Conservation (phyloP, 1,284 basidiomycete genomes). For the Mrakiaceae sp. region DNA sequence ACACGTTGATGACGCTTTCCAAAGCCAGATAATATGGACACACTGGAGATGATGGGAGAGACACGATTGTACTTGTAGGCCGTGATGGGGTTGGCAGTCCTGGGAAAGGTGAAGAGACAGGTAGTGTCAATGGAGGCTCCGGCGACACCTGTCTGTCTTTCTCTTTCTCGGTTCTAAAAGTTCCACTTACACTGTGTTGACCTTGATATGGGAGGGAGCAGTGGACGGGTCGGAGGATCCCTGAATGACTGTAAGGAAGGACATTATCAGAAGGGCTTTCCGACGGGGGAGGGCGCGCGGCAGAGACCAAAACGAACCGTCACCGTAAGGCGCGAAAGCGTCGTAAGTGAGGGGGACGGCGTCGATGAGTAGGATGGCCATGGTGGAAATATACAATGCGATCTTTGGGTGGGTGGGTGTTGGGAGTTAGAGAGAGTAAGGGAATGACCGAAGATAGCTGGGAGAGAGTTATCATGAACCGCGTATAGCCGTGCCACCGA, state of each 20-base stretch:
- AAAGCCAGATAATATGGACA: not conserved
- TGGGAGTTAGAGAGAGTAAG: too few species aligned
- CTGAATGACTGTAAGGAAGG: conserved; percentile 4
- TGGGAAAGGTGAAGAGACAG: not conserved
- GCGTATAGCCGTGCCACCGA: too few species aligned
- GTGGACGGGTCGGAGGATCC: conserved; percentile 1
- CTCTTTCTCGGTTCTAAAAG: too few species aligned
- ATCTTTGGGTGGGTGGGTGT: too few species aligned
- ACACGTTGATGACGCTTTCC: too few species aligned
- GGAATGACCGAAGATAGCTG: too few species aligned
- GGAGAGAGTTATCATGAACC: too few species aligned
- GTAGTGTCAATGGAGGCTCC: not conserved
- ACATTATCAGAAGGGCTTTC: not conserved
- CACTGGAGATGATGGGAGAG: conserved; percentile 1
- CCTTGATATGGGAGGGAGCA: not conserved
- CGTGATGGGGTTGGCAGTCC: conserved; percentile 2
- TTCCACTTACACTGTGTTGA: conserved; percentile 2
- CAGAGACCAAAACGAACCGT: not conserved
- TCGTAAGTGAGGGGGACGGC: conserved; percentile 10
- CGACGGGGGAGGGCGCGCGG: not conserved
- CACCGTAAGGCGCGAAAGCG: conserved; percentile 1
- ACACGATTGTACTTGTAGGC: conserved; percentile 10
- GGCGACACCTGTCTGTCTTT: too few species aligned
- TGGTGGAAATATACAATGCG: not conserved
- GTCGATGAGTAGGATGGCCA: not conserved